phyloP scores from a whole-genome alignment of 1,284 basidiomycete species.

The Bondarzewia mesenterica region DNA sequence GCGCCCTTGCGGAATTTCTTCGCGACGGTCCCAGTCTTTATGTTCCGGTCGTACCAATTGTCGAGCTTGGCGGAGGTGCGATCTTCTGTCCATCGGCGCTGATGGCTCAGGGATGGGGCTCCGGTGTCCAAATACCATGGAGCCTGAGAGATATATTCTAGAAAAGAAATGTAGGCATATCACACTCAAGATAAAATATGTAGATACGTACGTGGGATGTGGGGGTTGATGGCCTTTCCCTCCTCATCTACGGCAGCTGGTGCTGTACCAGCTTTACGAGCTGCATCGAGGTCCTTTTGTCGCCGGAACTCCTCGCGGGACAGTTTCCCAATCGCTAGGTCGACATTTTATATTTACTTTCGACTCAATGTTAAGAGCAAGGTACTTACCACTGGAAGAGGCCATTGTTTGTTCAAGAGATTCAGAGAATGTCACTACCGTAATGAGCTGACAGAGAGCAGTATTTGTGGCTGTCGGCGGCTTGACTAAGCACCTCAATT shows the following conservation, averaged over 20 bases:
- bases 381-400: conserved; percentile 12
- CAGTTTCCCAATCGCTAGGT: conserved; percentile 55
- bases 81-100: conserved; percentile 74
- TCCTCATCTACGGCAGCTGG: conserved; percentile 92
- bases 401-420: conserved; percentile 9
- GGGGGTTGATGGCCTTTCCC: conserved; percentile 94
- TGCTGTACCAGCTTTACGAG: conserved; percentile 95
- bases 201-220: conserved; percentile 85
- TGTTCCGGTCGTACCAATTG: conserved; percentile 91
- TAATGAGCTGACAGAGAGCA: too few relatives aligned
- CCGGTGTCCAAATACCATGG: conserved; percentile 98
- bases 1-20: conserved; percentile 97
- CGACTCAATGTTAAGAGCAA: not conserved
- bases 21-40: conserved; percentile 78
- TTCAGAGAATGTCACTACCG: too few relatives aligned
- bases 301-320: conserved; percentile 90
- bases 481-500: too few relatives aligned
- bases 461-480: too few relatives aligned
- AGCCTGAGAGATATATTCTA: conserved; percentile 92
- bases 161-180: conserved; percentile 2
- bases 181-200: conserved; percentile 5
- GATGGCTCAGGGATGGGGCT: conserved; percentile 88
- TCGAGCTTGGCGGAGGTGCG: conserved; percentile 65
- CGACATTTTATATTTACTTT: not conserved
- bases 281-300: conserved; percentile 93